Evolutionary conservation across 169 alveolate species (phyloP).

Genomic region (Plasmodium inui): DNA sequence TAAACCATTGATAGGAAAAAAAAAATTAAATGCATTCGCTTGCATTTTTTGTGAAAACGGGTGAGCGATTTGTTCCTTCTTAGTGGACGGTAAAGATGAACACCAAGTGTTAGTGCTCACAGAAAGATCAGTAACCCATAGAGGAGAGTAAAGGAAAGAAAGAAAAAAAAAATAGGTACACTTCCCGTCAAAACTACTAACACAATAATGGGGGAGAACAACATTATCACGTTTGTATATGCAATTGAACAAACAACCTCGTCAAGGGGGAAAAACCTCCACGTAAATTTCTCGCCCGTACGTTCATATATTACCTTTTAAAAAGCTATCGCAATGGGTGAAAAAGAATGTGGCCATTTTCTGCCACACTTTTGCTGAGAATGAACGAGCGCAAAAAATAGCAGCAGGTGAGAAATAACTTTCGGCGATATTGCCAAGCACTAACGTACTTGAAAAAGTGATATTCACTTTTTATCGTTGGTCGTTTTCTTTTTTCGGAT

Average conservation of each 20-base stretch:
- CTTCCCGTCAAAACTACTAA: background rate
- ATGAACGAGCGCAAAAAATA: background rate
- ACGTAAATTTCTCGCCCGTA: background rate
- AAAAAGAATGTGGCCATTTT: background rate
- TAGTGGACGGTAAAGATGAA: background rate
- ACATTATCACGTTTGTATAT: background rate
- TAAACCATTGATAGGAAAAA: background rate
- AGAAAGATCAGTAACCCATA: background rate
- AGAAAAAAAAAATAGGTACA: background rate
- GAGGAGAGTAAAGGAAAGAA: background rate
- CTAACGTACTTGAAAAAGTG: background rate
- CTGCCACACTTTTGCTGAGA: background rate
- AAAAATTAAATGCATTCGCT: background rate
- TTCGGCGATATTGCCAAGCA: background rate
- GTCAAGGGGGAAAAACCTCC: background rate
- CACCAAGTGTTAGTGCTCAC: background rate
- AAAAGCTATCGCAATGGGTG: background rate
- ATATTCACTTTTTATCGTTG: background rate
- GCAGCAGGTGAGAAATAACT: background rate
- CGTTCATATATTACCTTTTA: background rate
- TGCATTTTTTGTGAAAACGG: background rate
- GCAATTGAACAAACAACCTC: background rate
- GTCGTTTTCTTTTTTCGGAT: background rate
- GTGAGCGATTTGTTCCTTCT: background rate
- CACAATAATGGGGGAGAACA: background rate